phyloP scores from a whole-genome alignment of 208 protist genomes.

The Acanthamoeba castellanii region DNA sequence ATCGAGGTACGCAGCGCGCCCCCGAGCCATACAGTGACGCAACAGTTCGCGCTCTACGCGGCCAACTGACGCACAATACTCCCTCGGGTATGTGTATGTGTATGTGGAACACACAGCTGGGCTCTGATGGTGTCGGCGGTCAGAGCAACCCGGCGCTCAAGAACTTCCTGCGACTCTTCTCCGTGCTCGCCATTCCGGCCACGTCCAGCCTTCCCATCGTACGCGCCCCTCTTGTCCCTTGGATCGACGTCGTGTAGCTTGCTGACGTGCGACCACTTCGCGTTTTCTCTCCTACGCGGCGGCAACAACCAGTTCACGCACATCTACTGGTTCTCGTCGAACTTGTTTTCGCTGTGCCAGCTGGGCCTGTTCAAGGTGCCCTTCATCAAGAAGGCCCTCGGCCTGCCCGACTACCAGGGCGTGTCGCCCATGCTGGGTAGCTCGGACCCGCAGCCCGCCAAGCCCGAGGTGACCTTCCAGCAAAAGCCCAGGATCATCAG shows the following conservation, averaged over 20 bases:
- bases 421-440: not conserved
- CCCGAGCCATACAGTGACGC: too few species aligned
- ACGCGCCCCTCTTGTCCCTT: not conserved
- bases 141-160: not conserved
- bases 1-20: not conserved
- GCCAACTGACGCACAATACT: not conserved
- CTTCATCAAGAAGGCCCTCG: slow-evolving; percentile 8
- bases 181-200: slow-evolving; percentile 4
- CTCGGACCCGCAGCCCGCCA: not conserved
- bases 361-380: slow-evolving; percentile 19
- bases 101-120: not conserved
- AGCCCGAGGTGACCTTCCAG: not conserved
- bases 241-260: not conserved
- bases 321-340: slow-evolving; percentile 35
- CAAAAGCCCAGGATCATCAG: slow-evolving; percentile 1
- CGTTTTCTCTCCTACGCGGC: not conserved
- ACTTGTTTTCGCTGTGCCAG: slow-evolving; percentile 28
- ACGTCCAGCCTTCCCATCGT: slow-evolving; percentile 25
- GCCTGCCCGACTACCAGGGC: not conserved
- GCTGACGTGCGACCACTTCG: not conserved
- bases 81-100: not conserved
- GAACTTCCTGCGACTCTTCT: slow-evolving; percentile 37
- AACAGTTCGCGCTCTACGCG: not conserved
- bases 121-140: slow-evolving; percentile 14
- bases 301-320: not conserved